These are phyloP conservation scores for Fraxinus greggii DNA, from an alignment of 305 asterid species.

Conservation along the genomic window DNA sequence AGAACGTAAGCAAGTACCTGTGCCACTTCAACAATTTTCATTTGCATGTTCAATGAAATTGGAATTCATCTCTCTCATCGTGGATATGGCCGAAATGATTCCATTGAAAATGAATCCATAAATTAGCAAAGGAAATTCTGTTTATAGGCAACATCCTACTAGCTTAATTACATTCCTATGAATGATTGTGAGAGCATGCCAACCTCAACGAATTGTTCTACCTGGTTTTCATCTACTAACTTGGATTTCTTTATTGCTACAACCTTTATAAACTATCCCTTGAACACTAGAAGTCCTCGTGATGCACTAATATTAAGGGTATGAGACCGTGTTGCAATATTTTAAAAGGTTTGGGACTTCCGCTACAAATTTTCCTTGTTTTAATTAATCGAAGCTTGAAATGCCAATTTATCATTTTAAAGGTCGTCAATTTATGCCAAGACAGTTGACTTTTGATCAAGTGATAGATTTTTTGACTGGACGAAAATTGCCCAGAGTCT, in stretches of 20 bases:
- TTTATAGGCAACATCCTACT: neutral
- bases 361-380: too few species aligned
- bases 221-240: neutral
- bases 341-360: too few species aligned
- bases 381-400: too few species aligned
- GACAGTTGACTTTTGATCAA: too few species aligned
- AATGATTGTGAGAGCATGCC: neutral
- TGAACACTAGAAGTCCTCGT: neutral
- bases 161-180: neutral
- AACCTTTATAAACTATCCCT: neutral
- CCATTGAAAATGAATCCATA: neutral
- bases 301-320: too few species aligned
- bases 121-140: neutral
- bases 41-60: neutral
- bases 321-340: too few species aligned
- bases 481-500: too few species aligned
- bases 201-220: neutral
- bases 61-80: neutral
- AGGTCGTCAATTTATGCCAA: too few species aligned
- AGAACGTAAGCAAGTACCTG: neutral
- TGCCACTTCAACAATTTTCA: neutral
- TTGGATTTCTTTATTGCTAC: neutral
- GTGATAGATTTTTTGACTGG: too few species aligned
- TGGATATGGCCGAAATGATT: neutral
- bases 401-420: too few species aligned